phyloP scores from a whole-genome alignment of 1,284 basidiomycete genomes.

The Cryptococcus sp. region DNA sequence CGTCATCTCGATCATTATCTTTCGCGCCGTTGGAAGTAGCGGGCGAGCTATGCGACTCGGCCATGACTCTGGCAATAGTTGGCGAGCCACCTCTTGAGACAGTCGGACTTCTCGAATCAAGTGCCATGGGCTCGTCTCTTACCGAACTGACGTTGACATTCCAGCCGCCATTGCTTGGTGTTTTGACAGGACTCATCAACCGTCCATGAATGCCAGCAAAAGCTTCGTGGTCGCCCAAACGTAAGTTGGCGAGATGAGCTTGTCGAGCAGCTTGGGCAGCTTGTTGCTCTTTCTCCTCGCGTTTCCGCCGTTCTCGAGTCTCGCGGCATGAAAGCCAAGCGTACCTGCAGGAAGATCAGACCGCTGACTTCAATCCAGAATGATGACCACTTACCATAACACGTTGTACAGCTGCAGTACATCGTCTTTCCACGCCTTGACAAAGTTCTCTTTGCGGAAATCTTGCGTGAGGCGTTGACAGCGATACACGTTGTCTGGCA shows the following conservation, averaged over 20 bases:
- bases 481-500: slow-evolving; percentile 74
- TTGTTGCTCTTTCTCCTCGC: slow-evolving; percentile 24
- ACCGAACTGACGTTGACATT: slow-evolving; percentile 28
- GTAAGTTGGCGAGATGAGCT: slow-evolving; percentile 20
- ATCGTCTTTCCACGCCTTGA: slow-evolving; percentile 89
- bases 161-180: slow-evolving; percentile 1
- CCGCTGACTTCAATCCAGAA: background rate
- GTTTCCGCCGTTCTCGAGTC: slow-evolving; percentile 26
- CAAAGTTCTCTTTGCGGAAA: slow-evolving; percentile 83
- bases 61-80: background rate
- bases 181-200: slow-evolving; percentile 1
- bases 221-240: slow-evolving; percentile 17
- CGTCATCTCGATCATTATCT: background rate
- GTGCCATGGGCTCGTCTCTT: slow-evolving; percentile 23
- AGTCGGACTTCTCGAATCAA: slow-evolving; percentile 1
- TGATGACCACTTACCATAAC: slow-evolving; percentile 72
- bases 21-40: slow-evolving; percentile 1
- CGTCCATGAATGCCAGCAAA: background rate
- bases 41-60: background rate
- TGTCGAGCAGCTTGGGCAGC: slow-evolving; percentile 16
- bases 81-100: slow-evolving; percentile 10
- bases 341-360: slow-evolving; percentile 30
- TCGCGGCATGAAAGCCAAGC: slow-evolving; percentile 45
- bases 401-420: slow-evolving; percentile 86
- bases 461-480: slow-evolving; percentile 83